These are phyloP conservation scores for Omphalotus olearius DNA, from an alignment of 1,284 basidiomycete genomes.

Conservation along the genomic window DNA sequence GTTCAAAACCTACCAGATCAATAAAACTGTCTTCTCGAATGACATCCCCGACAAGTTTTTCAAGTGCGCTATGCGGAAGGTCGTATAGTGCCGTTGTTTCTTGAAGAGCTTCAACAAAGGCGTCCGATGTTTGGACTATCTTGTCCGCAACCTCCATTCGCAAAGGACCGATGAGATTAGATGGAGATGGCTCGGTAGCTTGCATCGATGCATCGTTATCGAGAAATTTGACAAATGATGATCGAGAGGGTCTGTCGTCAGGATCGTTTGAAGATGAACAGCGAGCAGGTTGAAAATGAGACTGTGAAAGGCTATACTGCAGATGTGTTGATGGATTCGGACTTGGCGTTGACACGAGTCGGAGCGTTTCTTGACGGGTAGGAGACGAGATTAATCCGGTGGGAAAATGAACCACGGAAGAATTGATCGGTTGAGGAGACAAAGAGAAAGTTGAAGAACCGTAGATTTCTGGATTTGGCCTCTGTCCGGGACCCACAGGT, in stretches of 20 bases:
- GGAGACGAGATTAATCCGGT: slow-evolving; percentile 1
- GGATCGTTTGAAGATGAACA: background rate
- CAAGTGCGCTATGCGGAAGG: slow-evolving; percentile 40
- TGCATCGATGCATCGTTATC: background rate
- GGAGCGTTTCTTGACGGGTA: background rate
- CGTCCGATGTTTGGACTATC: slow-evolving; percentile 16
- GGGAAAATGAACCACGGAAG: background rate
- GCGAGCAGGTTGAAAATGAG: background rate
- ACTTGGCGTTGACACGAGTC: background rate
- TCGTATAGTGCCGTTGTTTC: slow-evolving; percentile 41
- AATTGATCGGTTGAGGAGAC: background rate
- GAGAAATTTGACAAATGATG: background rate
- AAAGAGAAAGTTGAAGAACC: background rate
- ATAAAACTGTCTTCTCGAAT: slow-evolving; percentile 57
- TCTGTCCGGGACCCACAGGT: background rate
- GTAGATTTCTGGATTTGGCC: background rate
- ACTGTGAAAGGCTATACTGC: background rate
- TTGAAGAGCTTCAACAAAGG: slow-evolving; percentile 33
- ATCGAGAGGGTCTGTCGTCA: background rate
- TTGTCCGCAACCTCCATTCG: background rate
- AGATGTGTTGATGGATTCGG: background rate
- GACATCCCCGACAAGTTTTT: slow-evolving; percentile 44
- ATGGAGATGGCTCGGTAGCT: background rate
- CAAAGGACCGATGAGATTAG: slow-evolving; percentile 11
- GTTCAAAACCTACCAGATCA: slow-evolving; percentile 34